Evolutionary conservation across 2,329 filamentous ascomycete genomes (phyloP), one percentile per base, ranked within the genome.

Genomic region (Aspergillus arachidicola): DNA sequence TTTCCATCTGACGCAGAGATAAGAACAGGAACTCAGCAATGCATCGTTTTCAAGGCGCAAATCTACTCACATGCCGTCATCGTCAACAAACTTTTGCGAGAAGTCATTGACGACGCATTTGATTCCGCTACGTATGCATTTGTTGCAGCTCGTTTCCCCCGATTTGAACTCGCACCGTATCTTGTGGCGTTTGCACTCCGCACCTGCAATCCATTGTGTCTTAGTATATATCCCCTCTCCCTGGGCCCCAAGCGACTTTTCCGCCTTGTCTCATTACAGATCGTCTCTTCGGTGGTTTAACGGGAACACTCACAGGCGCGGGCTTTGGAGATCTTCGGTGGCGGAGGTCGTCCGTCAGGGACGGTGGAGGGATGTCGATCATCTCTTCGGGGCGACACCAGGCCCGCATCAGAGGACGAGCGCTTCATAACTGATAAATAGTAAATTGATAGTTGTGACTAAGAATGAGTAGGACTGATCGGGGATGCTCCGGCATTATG

Each of bases 21-120:
- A 54, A 67, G 61, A 56, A 60, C 38, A 41, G 34, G 12, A 30
- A 30, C 45, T 41, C 32, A 7, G 12, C 21, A 14, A 2, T 26
- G 21, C 36, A 30, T 6, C 32, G 4, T 6, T 36, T 55, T n/a
- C 16, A 6, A 28, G n/a, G 7, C 19, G 48, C 14, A 6, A 16
- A 30, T 6, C 34, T 36, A 78, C 81, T 76, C 76, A 85, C 79
- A 81, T 76, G 66, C 82, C 79, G 73, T 85, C 84, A 58, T 84
- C 83, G 54, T 86, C 83, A 23, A 86, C 78, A 50, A 86, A 81
- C 60, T 83, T 84, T 69, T 86, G 84, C 23, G 85, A 80, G 69
- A 83, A 85, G 71, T 85, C 83, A 68, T 86, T 86, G 38, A 85
- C 81, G 10, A 84, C 76, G 67, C 84, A 86, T 63, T 82, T 80